These are phyloP conservation scores for Myxozyma geophila DNA, from an alignment of 805 yeast species.

Conservation along the genomic window DNA sequence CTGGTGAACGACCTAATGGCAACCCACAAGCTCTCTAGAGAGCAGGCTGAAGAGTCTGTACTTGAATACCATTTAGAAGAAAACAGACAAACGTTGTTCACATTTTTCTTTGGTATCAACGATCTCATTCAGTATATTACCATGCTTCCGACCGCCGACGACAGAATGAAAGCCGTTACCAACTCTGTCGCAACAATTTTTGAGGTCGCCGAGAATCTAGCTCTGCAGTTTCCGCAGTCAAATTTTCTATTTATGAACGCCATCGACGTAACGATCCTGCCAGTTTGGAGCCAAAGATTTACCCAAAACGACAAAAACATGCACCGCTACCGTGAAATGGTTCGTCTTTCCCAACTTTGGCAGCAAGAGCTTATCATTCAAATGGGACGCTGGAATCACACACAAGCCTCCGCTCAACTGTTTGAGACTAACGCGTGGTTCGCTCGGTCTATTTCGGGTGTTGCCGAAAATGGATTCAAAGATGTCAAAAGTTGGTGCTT, in stretches of 20 bases:
- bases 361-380: slow-evolving; percentile 17
- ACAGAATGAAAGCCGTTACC: slow-evolving; percentile 21
- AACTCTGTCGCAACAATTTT: slow-evolving; percentile 23
- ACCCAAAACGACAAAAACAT: slow-evolving; percentile 13
- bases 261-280: slow-evolving; percentile 32
- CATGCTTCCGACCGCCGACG: slow-evolving; percentile 4
- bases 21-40: not conserved
- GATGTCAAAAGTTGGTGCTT: slow-evolving; percentile 15
- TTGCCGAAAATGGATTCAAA: slow-evolving; percentile 20
- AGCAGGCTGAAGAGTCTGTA: slow-evolving; percentile 4
- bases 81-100: slow-evolving; percentile 24
- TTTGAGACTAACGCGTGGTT: slow-evolving; percentile 33
- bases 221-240: slow-evolving; percentile 25
- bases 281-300: slow-evolving; percentile 24
- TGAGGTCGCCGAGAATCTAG: slow-evolving; percentile 17
- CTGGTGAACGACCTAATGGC: not conserved
- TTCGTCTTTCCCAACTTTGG: slow-evolving; percentile 24
- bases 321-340: slow-evolving; percentile 26
- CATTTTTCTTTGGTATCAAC: slow-evolving; percentile 33
- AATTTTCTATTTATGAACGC: slow-evolving; percentile 28
- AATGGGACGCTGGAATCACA: slow-evolving; percentile 25
- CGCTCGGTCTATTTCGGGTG: slow-evolving; percentile 28
- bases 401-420: slow-evolving; percentile 21
- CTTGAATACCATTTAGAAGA: not conserved
- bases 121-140: slow-evolving; percentile 29